A percentile compares a stretch with the other conserved stretches of the same genome.
These are phyloP conservation scores for Macadamia integrifolia DNA, from an alignment of 164 flowering plant genomes.

Conservation along the genomic window DNA sequence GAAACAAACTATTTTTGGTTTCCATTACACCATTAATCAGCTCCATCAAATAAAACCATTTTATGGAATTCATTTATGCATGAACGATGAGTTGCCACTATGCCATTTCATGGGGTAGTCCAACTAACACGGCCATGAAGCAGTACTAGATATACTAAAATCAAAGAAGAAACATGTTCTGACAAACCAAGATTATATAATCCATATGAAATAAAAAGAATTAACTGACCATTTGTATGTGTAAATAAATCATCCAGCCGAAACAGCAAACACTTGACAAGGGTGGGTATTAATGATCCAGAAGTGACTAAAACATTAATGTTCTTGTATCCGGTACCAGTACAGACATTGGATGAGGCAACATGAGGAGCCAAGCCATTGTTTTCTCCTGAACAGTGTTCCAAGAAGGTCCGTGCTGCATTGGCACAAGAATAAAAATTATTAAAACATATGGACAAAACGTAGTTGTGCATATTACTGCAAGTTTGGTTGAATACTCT, in stretches of 20 bases:
- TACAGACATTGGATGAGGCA: conserved; percentile 20
- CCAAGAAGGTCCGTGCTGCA: conserved; percentile 69
- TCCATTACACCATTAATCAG: no score
- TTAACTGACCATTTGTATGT: conserved; percentile 59
- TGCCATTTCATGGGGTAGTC: no score
- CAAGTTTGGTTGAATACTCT: no score
- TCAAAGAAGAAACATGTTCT: not conserved
- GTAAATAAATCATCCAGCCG: conserved; percentile 56
- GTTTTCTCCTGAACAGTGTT: conserved; percentile 48
- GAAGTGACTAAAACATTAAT: conserved; percentile 83
- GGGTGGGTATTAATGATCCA: conserved; percentile 87
- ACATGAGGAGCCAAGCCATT: conserved; percentile 16
- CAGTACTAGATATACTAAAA: not conserved
- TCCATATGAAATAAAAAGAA: not conserved
- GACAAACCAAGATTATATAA: not conserved
- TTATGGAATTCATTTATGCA: no score
- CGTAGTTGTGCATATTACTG: not conserved
- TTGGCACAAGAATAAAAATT: conserved; percentile 1
- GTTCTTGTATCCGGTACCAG: conserved; percentile 27
- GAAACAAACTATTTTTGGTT: no score
- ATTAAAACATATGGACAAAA: not conserved
- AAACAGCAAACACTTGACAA: conserved; percentile 86
- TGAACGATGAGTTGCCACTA: no score
- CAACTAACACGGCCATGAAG: not conserved
- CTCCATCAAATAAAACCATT: no score